Evolutionary conservation across 2,329 filamentous ascomycete species (phyloP), one percentile per base, ranked within the genome.

Genomic region (Trichophyton mentagrophytes): DNA sequence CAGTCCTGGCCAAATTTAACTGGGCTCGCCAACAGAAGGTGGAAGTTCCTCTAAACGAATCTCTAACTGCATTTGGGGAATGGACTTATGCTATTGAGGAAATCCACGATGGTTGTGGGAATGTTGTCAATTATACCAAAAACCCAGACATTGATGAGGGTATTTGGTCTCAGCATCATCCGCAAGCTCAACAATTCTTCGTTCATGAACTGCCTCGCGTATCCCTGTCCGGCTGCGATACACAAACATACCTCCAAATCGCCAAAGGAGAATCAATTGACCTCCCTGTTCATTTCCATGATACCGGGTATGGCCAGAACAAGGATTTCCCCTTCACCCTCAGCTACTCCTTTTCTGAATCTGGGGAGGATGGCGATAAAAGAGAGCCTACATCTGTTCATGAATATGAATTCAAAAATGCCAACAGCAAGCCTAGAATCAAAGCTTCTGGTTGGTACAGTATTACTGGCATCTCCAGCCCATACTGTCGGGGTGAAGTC

Each of bases 31-130:
- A 86, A 20, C 86, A 88, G 61, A 85, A 78, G 46, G 85, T 99
- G 40, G 81, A 81, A 8, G 89, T 99, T 20, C 85, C 89, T 3
- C 77, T 99, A 61, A 97, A 96, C 69, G 95, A 99, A 73, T 91
- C 91, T 3, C 84, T 99, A 76, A 84, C 83, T 57, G 80, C 80
- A 5, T 82, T 87, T 58, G 93, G 92, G 15, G 81, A 85, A 59
- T 97, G 92, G 91, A 80, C 87, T 63, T 99, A 97, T 70, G 86
- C 87, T 0, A 85, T 99, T 59, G 89, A 96, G 66, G 89, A 96
- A 72, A 89, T 99, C 7, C 85, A 89, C 62, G 93, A 99, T 76
- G 92, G 85, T 1, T 87, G 91, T 66, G 91, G 91, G 55, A 99
- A 99, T 68, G 76, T 87, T 42, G 85, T 91, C 62, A 87, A 85